Evolutionary conservation across 176 grass and related monocot species (phyloP).

Genomic region (Typha latifolia): DNA sequence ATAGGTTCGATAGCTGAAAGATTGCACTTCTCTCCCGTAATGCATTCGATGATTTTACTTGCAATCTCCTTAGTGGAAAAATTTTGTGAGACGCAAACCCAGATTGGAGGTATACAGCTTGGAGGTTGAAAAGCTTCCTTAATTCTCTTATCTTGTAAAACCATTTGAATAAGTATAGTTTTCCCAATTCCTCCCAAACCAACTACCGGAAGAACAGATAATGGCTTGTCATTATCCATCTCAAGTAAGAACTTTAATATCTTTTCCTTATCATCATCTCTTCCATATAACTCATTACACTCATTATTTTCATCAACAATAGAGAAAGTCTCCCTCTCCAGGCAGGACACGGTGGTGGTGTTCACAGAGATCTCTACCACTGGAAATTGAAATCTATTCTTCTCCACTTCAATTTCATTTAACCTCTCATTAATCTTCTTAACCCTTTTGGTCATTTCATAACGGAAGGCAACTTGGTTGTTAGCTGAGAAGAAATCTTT

Average conservation of each 20-base stretch:
- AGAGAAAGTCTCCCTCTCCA: slow-evolving; percentile 6
- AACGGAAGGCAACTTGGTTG: neutral
- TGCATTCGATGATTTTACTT: slow-evolving; percentile 16
- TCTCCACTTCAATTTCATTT: neutral
- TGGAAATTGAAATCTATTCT: slow-evolving; percentile 7
- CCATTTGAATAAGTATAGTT: slow-evolving; percentile 31
- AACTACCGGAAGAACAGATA: slow-evolving; percentile 22
- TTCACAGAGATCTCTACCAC: too few species aligned
- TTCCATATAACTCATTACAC: slow-evolving; percentile 10
- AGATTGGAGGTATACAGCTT: slow-evolving; percentile 3
- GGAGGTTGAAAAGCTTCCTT: slow-evolving; percentile 14
- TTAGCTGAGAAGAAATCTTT: too few species aligned
- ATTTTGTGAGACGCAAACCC: slow-evolving; percentile 30
- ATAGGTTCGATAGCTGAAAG: neutral
- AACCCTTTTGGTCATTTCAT: slow-evolving; percentile 7
- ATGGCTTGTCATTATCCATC: neutral
- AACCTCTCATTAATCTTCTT: slow-evolving; percentile 11
- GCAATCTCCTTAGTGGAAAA: slow-evolving; percentile 9
- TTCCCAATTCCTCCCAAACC: slow-evolving; percentile 47
- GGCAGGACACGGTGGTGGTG: too few species aligned
- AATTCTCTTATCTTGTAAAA: slow-evolving; percentile 15
- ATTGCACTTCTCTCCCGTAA: neutral
- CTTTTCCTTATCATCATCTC: slow-evolving; percentile 24
- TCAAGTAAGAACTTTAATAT: slow-evolving; percentile 12
- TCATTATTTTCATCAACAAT: slow-evolving; percentile 1